Evolutionary conservation across 306 rosid genomes (phyloP).

Genomic region (Cicer arietinum): DNA sequence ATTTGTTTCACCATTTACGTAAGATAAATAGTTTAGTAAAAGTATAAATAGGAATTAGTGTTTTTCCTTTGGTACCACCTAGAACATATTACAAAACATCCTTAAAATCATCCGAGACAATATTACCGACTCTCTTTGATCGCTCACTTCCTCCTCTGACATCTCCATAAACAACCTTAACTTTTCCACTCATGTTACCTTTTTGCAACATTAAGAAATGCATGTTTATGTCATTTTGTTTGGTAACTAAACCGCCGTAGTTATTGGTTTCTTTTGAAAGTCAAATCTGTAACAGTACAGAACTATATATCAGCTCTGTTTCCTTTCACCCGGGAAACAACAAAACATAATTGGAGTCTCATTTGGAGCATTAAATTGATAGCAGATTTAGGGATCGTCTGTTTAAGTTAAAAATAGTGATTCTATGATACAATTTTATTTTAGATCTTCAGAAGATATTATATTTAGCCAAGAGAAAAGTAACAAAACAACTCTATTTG

Average conservation of each 20-base stretch:
- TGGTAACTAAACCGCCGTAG: not conserved
- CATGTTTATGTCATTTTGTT: not conserved
- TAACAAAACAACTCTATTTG: not conserved
- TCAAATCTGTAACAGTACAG: not conserved
- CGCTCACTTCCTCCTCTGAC: no score
- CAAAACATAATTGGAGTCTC: conserved; percentile 4
- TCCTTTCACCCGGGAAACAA: not conserved
- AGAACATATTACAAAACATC: no score
- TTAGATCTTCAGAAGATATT: not conserved
- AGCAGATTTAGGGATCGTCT: not conserved
- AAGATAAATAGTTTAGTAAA: no score
- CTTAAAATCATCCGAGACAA: no score
- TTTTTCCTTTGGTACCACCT: no score
- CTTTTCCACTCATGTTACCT: not conserved
- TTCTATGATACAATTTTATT: not conserved
- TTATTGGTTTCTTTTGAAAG: not conserved
- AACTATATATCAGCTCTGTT: conserved; percentile 1
- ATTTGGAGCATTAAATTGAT: not conserved
- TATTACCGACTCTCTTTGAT: no score
- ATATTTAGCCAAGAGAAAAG: not conserved
- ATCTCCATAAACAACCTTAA: no score
- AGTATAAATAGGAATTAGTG: no score
- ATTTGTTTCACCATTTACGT: no score
- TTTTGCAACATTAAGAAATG: conserved; percentile 7
- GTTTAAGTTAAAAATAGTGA: not conserved